A percentile compares a stretch with the other conserved stretches of the same genome.
phyloP scores from a whole-genome alignment of 495 filamentous ascomycete genomes.

The Lineolata rhizophorae region DNA sequence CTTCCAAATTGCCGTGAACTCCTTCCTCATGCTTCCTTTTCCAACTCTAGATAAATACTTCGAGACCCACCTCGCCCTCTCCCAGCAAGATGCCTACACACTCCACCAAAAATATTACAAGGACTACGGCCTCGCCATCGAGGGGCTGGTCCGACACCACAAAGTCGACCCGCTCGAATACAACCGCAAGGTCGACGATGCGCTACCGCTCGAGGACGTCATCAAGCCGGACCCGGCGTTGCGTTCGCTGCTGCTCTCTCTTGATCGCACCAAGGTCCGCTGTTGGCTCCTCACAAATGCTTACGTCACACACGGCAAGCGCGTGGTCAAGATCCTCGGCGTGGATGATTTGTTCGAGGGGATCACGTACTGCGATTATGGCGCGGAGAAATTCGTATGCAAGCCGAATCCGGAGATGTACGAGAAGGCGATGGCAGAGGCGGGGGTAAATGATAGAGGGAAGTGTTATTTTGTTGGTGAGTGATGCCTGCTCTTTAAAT shows the following conservation, averaged over 20 bases:
- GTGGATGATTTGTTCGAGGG: slow-evolving; percentile 84
- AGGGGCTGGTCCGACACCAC: slow-evolving; percentile 82
- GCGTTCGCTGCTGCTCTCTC: slow-evolving; percentile 50
- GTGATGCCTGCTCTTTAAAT: slow-evolving; percentile 8
- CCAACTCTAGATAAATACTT: slow-evolving; percentile 62
- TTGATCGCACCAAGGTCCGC: slow-evolving; percentile 60
- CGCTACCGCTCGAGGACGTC: slow-evolving; percentile 66
- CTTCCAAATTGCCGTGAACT: no score
- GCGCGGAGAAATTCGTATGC: slow-evolving; percentile 40
- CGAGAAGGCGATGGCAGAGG: slow-evolving; percentile 40
- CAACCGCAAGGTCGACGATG: slow-evolving; percentile 87
- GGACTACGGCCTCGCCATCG: slow-evolving; percentile 90
- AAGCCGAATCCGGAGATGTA: slow-evolving; percentile 77
- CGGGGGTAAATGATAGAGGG: slow-evolving; percentile 18
- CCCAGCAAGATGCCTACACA: slow-evolving; percentile 46
- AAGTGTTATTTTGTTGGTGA: slow-evolving; percentile 74
- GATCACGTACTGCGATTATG: slow-evolving; percentile 82
- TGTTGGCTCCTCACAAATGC: slow-evolving; percentile 95
- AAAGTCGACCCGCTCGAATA: slow-evolving; percentile 90
- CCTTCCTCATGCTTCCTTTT: no score
- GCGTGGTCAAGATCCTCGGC: slow-evolving; percentile 61
- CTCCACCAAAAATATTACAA: slow-evolving; percentile 85
- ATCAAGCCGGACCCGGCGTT: slow-evolving; percentile 56
- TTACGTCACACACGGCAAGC: slow-evolving; percentile 65
- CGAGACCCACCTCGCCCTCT: slow-evolving; percentile 49